Percentiles rank a stretch among this genome's conserved stretches.
Evolutionary conservation across 1,284 basidiomycete species (phyloP).

Genomic region (Spongiforma sp.): DNA sequence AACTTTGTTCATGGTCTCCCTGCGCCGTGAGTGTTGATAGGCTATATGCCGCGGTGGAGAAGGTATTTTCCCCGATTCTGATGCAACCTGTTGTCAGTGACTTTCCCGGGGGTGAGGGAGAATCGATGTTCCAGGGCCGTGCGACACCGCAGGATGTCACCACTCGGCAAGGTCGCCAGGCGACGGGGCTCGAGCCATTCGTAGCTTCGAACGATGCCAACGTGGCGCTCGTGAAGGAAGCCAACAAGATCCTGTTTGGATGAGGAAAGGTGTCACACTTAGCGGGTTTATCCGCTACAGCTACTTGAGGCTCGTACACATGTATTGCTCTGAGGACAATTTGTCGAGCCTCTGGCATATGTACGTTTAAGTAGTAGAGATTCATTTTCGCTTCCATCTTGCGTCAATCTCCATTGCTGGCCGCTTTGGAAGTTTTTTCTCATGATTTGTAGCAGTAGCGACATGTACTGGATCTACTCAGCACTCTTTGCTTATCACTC

Average conservation of each 20-base stretch:
- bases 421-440: no score
- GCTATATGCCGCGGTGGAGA: neutral
- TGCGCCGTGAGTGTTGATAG: constrained; percentile 51
- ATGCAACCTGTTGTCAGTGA: constrained; percentile 49
- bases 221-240: constrained; percentile 24
- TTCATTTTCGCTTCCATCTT: no score
- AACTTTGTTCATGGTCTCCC: constrained; percentile 63
- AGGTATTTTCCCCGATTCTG: neutral
- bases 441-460: no score
- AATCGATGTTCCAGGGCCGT: constrained; percentile 59
- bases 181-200: constrained; percentile 44
- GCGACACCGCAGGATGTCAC: constrained; percentile 49
- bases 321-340: no score
- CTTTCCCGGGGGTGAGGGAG: constrained; percentile 78
- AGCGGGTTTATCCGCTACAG: neutral
- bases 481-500: no score
- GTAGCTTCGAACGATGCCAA: constrained; percentile 1
- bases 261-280: constrained; percentile 8
- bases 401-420: no score
- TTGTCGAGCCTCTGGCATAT: no score
- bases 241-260: constrained; percentile 32
- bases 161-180: constrained; percentile 38
- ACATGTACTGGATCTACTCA: no score
- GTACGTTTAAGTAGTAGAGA: no score
- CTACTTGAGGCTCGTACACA: no score